These are phyloP conservation scores for Torulaspora microellipsoides DNA, from an alignment of 805 yeast genomes.

Conservation along the genomic window DNA sequence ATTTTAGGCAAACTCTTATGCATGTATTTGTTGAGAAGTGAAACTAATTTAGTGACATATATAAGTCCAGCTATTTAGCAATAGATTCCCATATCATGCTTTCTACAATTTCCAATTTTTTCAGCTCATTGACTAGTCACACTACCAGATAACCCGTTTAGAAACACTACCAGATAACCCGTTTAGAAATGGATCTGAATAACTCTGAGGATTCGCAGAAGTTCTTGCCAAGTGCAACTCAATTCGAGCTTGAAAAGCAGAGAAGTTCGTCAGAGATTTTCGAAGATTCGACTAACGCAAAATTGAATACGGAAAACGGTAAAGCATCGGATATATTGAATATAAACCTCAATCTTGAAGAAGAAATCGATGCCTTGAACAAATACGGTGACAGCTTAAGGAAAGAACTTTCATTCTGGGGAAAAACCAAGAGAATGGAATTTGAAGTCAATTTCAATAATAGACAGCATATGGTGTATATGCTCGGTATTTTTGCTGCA, in stretches of 20 bases:
- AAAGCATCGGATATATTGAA: slow-evolving; percentile 2
- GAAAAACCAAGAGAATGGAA: slow-evolving; percentile 37
- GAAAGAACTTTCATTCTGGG: slow-evolving; percentile 35
- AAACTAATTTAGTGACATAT: too few relatives aligned
- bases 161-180: neutral
- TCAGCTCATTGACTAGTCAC: too few relatives aligned
- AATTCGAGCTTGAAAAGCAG: slow-evolving; percentile 4
- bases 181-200: neutral
- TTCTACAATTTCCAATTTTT: too few relatives aligned
- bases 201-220: slow-evolving; percentile 1
- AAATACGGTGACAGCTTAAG: slow-evolving; percentile 23
- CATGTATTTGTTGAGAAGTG: too few relatives aligned
- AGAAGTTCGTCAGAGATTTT: slow-evolving; percentile 1
- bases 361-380: slow-evolving; percentile 38
- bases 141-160: neutral
- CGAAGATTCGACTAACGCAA: slow-evolving; percentile 7
- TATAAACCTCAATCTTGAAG: slow-evolving; percentile 36
- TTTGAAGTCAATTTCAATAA: slow-evolving; percentile 41
- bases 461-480: slow-evolving; percentile 43
- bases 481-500: slow-evolving; percentile 54
- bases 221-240: slow-evolving; percentile 1
- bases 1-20: too few relatives aligned
- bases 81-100: too few relatives aligned
- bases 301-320: slow-evolving; percentile 6
- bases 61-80: too few relatives aligned